A percentile compares a stretch with the other conserved stretches of the same genome.
Evolutionary conservation across 1,284 basidiomycete species (phyloP).

Genomic region (Xerocomus minutiporus): DNA sequence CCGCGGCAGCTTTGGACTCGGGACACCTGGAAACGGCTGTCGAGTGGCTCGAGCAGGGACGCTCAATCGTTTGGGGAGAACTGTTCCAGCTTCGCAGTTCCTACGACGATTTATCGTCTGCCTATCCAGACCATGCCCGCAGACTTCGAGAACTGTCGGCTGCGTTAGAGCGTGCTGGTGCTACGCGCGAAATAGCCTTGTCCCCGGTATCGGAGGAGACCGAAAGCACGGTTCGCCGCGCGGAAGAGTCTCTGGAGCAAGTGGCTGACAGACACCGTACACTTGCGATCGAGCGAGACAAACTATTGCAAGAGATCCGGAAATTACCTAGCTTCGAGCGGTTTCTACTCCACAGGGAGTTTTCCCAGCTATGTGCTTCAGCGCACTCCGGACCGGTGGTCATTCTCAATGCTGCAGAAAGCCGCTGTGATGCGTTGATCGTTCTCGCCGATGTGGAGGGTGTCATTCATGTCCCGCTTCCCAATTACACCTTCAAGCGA

Average conservation of each 20-base stretch:
- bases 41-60: slow-evolving; percentile 13
- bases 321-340: slow-evolving; percentile 6
- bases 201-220: neutral
- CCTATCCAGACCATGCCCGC: slow-evolving; percentile 1
- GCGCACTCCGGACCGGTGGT: slow-evolving; percentile 10
- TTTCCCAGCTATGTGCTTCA: slow-evolving; percentile 3
- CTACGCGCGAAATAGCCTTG: neutral
- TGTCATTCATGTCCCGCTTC: slow-evolving; percentile 6
- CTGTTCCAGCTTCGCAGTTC: slow-evolving; percentile 9
- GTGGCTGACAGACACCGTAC: slow-evolving; percentile 2
- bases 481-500: neutral
- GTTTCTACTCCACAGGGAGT: slow-evolving; percentile 6
- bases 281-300: slow-evolving; percentile 7
- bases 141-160: neutral
- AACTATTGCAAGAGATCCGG: slow-evolving; percentile 6
- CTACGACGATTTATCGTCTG: neutral
- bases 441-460: neutral
- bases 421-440: slow-evolving; percentile 8
- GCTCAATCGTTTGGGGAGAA: slow-evolving; percentile 10
- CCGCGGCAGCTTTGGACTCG: slow-evolving; percentile 1
- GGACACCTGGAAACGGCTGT: slow-evolving; percentile 5
- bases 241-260: neutral
- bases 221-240: neutral
- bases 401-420: slow-evolving; percentile 7
- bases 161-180: slow-evolving; percentile 1